phyloP scores from a whole-genome alignment of 495 filamentous ascomycete species.

The Hypomontagnella monticulosa region DNA sequence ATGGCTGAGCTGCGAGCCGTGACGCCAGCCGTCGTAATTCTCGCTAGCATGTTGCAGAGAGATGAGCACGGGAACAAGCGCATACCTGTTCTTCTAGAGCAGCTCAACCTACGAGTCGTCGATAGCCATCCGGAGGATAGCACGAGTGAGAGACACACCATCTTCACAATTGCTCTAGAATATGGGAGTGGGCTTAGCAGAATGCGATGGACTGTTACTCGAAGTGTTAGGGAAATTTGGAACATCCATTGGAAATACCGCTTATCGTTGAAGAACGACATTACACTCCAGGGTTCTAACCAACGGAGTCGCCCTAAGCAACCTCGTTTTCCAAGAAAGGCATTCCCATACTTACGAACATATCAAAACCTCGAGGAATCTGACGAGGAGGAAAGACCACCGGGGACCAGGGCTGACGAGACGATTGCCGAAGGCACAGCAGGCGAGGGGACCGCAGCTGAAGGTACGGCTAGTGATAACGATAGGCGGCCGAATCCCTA shows the following conservation, averaged over 20 bases:
- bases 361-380: slow-evolving; percentile 82
- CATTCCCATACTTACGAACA: slow-evolving; percentile 90
- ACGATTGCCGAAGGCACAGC: slow-evolving; percentile 60
- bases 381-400: slow-evolving; percentile 81
- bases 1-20: slow-evolving; percentile 95
- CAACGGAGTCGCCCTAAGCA: slow-evolving; percentile 69
- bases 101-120: slow-evolving; percentile 86
- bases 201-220: slow-evolving; percentile 96
- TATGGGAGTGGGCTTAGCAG: slow-evolving; percentile 94
- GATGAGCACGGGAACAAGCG: slow-evolving; percentile 96
- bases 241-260: slow-evolving; percentile 95
- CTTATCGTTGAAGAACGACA: slow-evolving; percentile 79
- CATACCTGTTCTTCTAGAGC: slow-evolving; percentile 93
- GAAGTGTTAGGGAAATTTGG: slow-evolving; percentile 86
- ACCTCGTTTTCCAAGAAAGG: slow-evolving; percentile 86
- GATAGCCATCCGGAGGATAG: slow-evolving; percentile 73
- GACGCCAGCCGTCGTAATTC: slow-evolving; percentile 87
- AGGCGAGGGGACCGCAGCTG: slow-evolving; percentile 54
- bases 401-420: slow-evolving; percentile 55
- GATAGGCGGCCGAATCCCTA: slow-evolving; percentile 50
- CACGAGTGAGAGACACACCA: slow-evolving; percentile 79
- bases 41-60: slow-evolving; percentile 96
- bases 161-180: slow-evolving; percentile 92
- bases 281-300: slow-evolving; percentile 64
- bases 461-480: slow-evolving; percentile 54